A percentile compares a stretch with the other conserved stretches of the same genome.
Conservation (phyloP, 2,329 filamentous ascomycete species). For the Trichoderma simmonsii region DNA sequence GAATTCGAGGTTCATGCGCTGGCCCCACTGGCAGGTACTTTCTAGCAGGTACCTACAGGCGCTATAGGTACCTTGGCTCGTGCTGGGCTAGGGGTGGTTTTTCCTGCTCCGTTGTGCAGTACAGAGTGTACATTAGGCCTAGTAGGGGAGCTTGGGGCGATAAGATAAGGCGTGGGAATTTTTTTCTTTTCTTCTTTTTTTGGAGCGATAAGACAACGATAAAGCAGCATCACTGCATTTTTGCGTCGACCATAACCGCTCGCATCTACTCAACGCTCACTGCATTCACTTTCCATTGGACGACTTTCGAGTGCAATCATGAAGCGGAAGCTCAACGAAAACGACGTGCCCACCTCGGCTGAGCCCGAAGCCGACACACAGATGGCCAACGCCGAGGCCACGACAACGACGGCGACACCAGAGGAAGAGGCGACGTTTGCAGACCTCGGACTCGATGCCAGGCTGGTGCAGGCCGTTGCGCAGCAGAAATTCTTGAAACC, state of each 20-base stretch:
- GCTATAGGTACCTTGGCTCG: not conserved
- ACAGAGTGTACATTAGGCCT: not conserved
- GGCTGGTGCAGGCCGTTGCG: conserved; percentile 80
- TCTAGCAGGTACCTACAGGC: not conserved
- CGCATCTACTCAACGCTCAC: not conserved
- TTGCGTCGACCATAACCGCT: not conserved
- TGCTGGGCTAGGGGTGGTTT: not conserved
- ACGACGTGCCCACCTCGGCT: conserved; percentile 45
- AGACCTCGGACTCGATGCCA: conserved; percentile 75
- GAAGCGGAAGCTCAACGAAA: conserved; percentile 61
- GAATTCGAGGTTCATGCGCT: not conserved
- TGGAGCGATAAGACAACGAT: conserved; percentile 10
- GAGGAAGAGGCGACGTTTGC: conserved; percentile 59
- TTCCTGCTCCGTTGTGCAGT: not conserved
- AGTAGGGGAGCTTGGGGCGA: not conserved
- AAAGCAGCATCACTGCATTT: not conserved
- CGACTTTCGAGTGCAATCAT: conserved; percentile 32
- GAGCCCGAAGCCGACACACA: conserved; percentile 26
- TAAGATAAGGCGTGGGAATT: conserved; percentile 14
- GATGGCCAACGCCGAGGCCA: conserved; percentile 24
- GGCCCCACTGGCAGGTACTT: not conserved
- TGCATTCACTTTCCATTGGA: not conserved
- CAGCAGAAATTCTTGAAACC: conserved; percentile 81
- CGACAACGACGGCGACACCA: not conserved
- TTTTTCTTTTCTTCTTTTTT: not conserved